These are phyloP conservation scores for Podaxis sp. DNA, from an alignment of 768 basidiomycete species.

Conservation along the genomic window DNA sequence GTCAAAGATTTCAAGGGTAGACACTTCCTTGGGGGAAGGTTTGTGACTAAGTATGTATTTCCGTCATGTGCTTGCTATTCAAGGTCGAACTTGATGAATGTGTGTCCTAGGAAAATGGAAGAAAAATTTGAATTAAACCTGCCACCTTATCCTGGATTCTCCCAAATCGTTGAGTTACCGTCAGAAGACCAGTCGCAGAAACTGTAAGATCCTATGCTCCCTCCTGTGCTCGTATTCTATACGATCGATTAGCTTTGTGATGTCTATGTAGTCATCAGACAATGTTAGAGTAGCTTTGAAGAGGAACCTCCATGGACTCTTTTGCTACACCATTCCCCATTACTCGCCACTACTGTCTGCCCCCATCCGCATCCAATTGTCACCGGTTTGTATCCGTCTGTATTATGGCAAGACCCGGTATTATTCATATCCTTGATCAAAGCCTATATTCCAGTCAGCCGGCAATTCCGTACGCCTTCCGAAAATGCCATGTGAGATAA, in stretches of 20 bases:
- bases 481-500: slow-evolving; percentile 3
- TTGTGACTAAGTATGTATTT: slow-evolving; percentile 73
- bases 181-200: slow-evolving; percentile 12
- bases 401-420: not conserved
- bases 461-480: slow-evolving; percentile 6
- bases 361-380: not conserved
- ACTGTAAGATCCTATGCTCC: not conserved
- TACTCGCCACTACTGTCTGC: not conserved
- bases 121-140: slow-evolving; percentile 76
- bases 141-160: slow-evolving; percentile 71
- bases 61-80: not conserved
- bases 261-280: too few species aligned
- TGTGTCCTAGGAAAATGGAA: slow-evolving; percentile 51
- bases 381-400: not conserved
- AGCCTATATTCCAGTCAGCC: not conserved
- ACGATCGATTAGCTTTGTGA: too few species aligned
- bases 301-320: not conserved
- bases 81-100: not conserved
- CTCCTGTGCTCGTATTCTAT: too few species aligned
- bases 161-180: slow-evolving; percentile 83
- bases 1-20: slow-evolving; percentile 70
- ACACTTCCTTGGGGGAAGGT: slow-evolving; percentile 93
- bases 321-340: not conserved
- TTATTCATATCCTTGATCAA: not conserved
- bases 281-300: not conserved